Conservation (phyloP, 2,329 filamentous ascomycete genomes). For the Xylaria multiplex region DNA sequence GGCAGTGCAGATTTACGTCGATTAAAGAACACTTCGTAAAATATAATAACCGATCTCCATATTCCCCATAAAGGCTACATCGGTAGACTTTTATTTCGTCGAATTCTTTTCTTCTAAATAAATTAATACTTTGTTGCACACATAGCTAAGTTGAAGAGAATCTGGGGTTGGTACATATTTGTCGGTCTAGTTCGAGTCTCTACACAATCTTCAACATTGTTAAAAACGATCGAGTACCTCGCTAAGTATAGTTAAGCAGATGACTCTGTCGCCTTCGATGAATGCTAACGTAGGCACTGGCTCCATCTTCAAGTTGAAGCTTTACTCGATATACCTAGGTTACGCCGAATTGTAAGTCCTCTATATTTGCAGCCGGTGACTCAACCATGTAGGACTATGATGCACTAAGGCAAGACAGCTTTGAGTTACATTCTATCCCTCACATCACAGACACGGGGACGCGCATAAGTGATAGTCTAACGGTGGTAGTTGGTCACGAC, state of each 20-base stretch:
- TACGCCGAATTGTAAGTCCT: background rate
- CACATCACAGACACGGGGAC: conserved; percentile 22
- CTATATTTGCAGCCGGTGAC: conserved; percentile 3
- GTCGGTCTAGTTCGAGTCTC: background rate
- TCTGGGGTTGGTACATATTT: conserved; percentile 2
- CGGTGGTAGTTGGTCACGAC: conserved; percentile 15
- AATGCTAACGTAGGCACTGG: conserved; percentile 6
- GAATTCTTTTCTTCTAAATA: background rate
- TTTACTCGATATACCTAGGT: background rate
- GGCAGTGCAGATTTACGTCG: conserved; percentile 4
- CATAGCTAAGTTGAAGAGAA: background rate
- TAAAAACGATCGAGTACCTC: background rate
- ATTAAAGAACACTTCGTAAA: background rate
- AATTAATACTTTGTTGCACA: no score
- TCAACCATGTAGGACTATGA: conserved; percentile 15
- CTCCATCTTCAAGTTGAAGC: conserved; percentile 10
- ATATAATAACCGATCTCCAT: conserved; percentile 1
- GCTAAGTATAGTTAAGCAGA: background rate
- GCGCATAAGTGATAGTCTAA: background rate
- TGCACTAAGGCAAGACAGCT: conserved; percentile 12
- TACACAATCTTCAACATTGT: background rate
- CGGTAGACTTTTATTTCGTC: background rate
- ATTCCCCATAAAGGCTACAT: background rate
- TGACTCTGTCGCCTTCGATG: conserved; percentile 25
- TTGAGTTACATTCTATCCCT: conserved; percentile 15